These are phyloP conservation scores for Apiospora saccharicola DNA, from an alignment of 2,329 filamentous ascomycete genomes.

Conservation along the genomic window DNA sequence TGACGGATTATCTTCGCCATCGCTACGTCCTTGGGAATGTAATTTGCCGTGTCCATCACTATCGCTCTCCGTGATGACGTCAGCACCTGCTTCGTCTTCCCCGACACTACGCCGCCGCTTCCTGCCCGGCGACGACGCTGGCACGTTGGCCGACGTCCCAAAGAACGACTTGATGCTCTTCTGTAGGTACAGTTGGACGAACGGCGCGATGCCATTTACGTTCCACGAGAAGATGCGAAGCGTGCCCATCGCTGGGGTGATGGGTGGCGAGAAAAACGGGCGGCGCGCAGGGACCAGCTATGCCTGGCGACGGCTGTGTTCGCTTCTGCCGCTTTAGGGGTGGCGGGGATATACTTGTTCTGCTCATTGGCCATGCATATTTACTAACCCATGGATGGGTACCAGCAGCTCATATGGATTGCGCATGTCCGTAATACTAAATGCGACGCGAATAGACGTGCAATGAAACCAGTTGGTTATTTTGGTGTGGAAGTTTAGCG, in stretches of 20 bases:
- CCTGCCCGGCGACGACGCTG: neutral
- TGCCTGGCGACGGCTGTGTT: neutral
- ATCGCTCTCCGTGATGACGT: neutral
- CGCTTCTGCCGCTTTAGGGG: neutral
- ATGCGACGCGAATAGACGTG: neutral
- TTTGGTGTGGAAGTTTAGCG: neutral
- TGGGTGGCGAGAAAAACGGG: neutral
- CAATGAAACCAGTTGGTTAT: neutral
- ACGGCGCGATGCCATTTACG: constrained; percentile 29
- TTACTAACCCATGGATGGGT: too few species aligned
- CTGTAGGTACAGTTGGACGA: constrained; percentile 25
- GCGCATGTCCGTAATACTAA: too few species aligned
- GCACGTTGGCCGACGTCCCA: constrained; percentile 37
- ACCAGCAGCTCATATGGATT: too few species aligned
- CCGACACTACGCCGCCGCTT: neutral
- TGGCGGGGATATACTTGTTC: constrained; percentile 13
- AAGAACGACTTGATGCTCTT: constrained; percentile 28
- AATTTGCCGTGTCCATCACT: neutral
- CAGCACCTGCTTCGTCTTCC: neutral
- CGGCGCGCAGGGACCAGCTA: neutral
- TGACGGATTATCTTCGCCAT: constrained; percentile 43
- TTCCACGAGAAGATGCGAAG: constrained; percentile 30
- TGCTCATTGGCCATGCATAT: neutral
- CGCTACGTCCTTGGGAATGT: constrained; percentile 38
- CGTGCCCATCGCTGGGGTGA: neutral